Base-by-base conservation (phyloP, 1,284 basidiomycete species). In the Vanrija pseudolonga region DNA sequence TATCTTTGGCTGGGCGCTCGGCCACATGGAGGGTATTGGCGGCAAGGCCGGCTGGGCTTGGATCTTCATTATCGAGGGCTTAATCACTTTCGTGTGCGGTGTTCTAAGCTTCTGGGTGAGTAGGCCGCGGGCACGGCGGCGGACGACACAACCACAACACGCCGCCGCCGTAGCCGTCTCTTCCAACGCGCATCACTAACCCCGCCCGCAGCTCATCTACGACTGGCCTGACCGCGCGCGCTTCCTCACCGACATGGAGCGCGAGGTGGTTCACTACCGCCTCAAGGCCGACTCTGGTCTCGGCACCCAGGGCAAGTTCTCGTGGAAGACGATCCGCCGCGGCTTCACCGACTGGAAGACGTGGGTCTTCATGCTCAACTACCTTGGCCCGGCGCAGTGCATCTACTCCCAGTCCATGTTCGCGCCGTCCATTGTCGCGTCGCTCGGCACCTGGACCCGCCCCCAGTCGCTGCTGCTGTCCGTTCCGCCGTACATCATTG, bases 51-150 rank as follows among this genome's bases (percentile, higher is more conserved):
- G 78, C 28, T 79, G 77, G 76, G 62, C 64, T 6, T 78, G 77
- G 77, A 77, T 78, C 47, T 77, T 78, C 67, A 76, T 77, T 58
- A 71, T 76, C 47, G 76, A 77, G 55, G 76, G 76, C 9, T 59
- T 77, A 4, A 32, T 76, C 14, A 76, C 74, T 0, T 64, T 77
- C 50, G 58, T 74, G 24, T 61, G 76, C 41, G 76, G 65, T 26
- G 50, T 65, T 45, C 52, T 50, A 4, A 71, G 74, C 0, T 68
- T 72, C 46, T 77, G 63, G 61, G 69, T 76, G 60, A 32, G 32
- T 32, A 4, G 24, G 24, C 24, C 9, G 24, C n/a, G n/a, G n/a
- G n/a, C n/a, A n/a, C n/a, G n/a, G n/a, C n/a, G n/a, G n/a, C n/a
- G n/a, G n/a, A n/a, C n/a, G n/a, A n/a, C n/a, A n/a, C n/a, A n/a